Evolutionary conservation across 805 yeast genomes (phyloP).

Genomic region (Ogataea salicorniae): DNA sequence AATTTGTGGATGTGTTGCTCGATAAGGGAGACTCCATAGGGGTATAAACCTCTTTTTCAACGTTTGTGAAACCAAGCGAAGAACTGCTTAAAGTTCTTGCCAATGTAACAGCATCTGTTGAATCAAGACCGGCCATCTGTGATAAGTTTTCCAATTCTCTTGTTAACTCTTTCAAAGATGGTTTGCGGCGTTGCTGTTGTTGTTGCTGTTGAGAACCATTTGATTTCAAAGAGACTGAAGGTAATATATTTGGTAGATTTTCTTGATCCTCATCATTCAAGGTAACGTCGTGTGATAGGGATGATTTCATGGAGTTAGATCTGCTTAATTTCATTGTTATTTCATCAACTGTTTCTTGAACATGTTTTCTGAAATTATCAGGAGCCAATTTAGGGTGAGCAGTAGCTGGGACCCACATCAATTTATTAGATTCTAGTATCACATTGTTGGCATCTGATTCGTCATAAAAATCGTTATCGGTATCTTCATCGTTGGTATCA

Average conservation of each 20-base stretch:
- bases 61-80: conserved; percentile 53
- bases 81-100: conserved; percentile 76
- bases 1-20: conserved; percentile 3
- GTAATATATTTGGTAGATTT: conserved; percentile 3
- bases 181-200: conserved; percentile 30
- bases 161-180: conserved; percentile 68
- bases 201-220: neutral
- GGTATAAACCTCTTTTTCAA: conserved; percentile 41
- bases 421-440: conserved; percentile 36
- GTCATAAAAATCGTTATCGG: conserved; percentile 8
- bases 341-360: conserved; percentile 53
- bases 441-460: conserved; percentile 16
- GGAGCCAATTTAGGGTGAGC: conserved; percentile 95
- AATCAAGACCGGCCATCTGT: conserved; percentile 70
- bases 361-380: conserved; percentile 68
- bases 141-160: conserved; percentile 70
- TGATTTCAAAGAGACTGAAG: neutral
- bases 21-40: conserved; percentile 3
- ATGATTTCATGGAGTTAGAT: conserved; percentile 24
- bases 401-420: conserved; percentile 94
- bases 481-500: neutral
- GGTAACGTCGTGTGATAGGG: conserved; percentile 19
- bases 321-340: conserved; percentile 36
- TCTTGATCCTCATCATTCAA: conserved; percentile 1
- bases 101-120: conserved; percentile 75